A percentile compares a stretch with the other conserved stretches of the same genome.
These are phyloP conservation scores for Penicillium sp. DNA, from an alignment of 2,329 filamentous ascomycete genomes.

Conservation along the genomic window DNA sequence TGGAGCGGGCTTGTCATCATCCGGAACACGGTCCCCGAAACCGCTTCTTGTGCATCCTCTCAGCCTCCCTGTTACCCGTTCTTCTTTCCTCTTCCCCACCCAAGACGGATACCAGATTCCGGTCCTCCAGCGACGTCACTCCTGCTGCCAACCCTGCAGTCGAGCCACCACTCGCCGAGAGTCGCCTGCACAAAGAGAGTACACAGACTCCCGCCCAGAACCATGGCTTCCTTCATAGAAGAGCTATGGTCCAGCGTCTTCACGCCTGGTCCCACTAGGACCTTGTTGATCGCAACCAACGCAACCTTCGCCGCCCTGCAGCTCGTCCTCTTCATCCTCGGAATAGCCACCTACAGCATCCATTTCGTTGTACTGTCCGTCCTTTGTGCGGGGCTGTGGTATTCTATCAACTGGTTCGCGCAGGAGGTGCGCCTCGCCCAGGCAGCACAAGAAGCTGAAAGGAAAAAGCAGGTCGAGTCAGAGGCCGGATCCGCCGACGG, in stretches of 20 bases:
- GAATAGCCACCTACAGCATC: conserved; percentile 79
- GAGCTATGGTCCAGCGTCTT: conserved; percentile 92
- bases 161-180: background rate
- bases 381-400: conserved; percentile 83
- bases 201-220: conserved; percentile 7
- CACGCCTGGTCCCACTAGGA: conserved; percentile 85
- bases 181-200: background rate
- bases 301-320: conserved; percentile 84
- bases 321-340: conserved; percentile 70
- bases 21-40: conserved; percentile 15
- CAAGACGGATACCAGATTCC: conserved; percentile 27
- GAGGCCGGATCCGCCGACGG: conserved; percentile 29
- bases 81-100: background rate
- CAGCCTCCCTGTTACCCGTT: background rate
- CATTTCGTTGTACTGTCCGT: conserved; percentile 84
- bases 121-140: conserved; percentile 18
- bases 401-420: conserved; percentile 96
- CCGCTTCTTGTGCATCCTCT: background rate
- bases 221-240: conserved; percentile 60
- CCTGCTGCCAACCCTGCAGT: background rate
- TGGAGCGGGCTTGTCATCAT: background rate
- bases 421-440: conserved; percentile 58
- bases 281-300: conserved; percentile 87
- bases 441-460: conserved; percentile 51
- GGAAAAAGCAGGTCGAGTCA: conserved; percentile 48